Conservation (phyloP, 257 asterid species). For the Dorcoceras hygrometricum region DNA sequence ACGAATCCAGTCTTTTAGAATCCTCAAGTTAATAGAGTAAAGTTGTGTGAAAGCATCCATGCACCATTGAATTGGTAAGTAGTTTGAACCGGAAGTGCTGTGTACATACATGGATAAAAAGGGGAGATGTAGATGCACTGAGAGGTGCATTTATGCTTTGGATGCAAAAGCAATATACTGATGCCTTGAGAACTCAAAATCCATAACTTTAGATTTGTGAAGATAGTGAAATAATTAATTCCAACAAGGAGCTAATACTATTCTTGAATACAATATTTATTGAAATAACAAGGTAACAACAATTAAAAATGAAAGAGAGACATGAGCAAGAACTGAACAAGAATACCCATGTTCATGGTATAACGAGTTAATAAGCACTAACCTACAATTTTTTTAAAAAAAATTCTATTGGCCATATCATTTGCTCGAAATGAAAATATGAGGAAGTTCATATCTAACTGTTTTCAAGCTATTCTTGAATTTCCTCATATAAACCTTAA, state of each 20-base stretch:
- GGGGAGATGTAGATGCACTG: constrained; percentile 5
- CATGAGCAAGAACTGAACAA: background rate
- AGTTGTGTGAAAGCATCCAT: background rate
- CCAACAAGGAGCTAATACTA: background rate
- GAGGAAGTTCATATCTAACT: background rate
- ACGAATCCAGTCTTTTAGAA: background rate
- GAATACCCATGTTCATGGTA: background rate
- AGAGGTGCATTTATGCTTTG: background rate
- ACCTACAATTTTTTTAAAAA: background rate
- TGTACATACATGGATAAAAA: background rate
- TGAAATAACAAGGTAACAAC: background rate
- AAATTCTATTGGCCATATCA: no score
- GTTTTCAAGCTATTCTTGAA: background rate
- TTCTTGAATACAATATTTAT: background rate
- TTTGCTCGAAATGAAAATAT: background rate
- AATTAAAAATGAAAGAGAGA: background rate
- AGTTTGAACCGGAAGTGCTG: background rate
- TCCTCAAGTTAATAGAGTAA: constrained; percentile 2
- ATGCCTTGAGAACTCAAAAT: background rate
- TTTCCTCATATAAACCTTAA: background rate
- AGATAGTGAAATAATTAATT: background rate
- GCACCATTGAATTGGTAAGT: background rate
- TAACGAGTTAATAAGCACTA: no score
- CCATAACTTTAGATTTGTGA: background rate
- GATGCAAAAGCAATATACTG: no score